Evolutionary conservation across 768 basidiomycete genomes (phyloP).

Genomic region (Mycena indigotica): DNA sequence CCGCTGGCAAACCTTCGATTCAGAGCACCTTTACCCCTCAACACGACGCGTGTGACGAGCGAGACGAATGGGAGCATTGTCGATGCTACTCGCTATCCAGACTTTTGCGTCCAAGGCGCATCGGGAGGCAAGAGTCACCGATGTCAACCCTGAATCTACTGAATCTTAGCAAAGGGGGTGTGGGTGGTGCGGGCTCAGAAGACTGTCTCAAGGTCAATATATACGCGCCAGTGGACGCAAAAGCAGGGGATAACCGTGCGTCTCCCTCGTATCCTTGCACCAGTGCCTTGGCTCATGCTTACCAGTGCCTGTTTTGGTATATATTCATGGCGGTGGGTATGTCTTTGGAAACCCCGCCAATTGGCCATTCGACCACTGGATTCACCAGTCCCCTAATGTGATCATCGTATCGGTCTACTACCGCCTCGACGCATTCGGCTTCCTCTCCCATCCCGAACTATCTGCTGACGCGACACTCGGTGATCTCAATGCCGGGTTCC

Average conservation of each 20-base stretch:
- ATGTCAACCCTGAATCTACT: too few relatives aligned
- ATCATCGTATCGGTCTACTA: conserved; percentile 70
- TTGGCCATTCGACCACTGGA: conserved; percentile 70
- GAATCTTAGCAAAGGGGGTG: too few relatives aligned
- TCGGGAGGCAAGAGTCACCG: conserved; percentile 53
- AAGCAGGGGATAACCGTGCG: conserved; percentile 47
- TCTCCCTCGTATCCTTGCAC: conserved; percentile 1
- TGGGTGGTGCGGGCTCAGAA: conserved; percentile 66
- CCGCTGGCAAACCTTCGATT: conserved; percentile 55
- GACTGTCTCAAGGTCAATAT: conserved; percentile 72
- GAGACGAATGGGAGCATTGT: conserved; percentile 42
- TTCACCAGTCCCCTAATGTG: conserved; percentile 62
- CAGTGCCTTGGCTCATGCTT: neutral
- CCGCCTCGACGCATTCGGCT: conserved; percentile 64
- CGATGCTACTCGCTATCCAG: conserved; percentile 54
- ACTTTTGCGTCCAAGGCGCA: conserved; percentile 62
- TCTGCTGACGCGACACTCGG: conserved; percentile 35
- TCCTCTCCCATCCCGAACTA: conserved; percentile 56
- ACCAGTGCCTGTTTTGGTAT: conserved; percentile 50
- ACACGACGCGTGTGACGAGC: conserved; percentile 45
- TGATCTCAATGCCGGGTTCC: conserved; percentile 56
- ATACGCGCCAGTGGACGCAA: conserved; percentile 54
- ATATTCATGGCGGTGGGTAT: conserved; percentile 61
- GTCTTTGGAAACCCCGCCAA: conserved; percentile 61
- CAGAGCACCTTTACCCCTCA: conserved; percentile 53